Base-by-base conservation (phyloP, 1,284 basidiomycete genomes). In the Tilletia walkeri region DNA sequence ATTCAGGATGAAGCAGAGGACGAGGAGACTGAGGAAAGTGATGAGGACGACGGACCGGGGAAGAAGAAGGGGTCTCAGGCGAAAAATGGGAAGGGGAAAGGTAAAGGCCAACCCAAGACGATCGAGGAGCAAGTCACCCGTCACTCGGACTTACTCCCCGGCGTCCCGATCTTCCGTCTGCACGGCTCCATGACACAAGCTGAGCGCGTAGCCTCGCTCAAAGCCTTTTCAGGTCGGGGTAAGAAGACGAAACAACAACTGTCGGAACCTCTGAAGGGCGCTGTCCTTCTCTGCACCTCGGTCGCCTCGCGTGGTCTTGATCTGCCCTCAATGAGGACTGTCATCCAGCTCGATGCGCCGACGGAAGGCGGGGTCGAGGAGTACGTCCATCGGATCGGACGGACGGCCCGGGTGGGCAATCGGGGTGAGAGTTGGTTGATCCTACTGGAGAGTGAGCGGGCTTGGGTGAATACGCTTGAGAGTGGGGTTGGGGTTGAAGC, bases 241-340 rank as follows among this genome's bases (percentile, higher is more conserved):
- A 72, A 70, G 18, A 12, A 4, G 18, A 47, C n/a, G 5, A 18
- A 65, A 65, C 49, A 63, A 38, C 12, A 48, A 34, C 16, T 4
- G 0, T 10, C 14, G n/a, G 34, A 45, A n/a, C 6, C 45, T 5
- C 24, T 18, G 14, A 34, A 39, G 2, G 80, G 81, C 4, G 76
- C 93, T 0, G 88, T 99, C 66, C 87, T 99, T 6, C 87, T 99
- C 53, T 98, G 95, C 81, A 99, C 96, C 0, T 95, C 94, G 1
- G 94, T 99, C 69, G 96, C 95, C 0, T 94, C 95, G 41, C 92
- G 96, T 81, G 96, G 96, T 80, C 88, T 99, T n/a, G 96, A 99
- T 86, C 86, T 99, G 61, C 94, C 94, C 2, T 88, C 93, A n/a
- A 94, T 99, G 7, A 90, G 91, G 20, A 92, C 93, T 2, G 95